Evolutionary conservation across 805 yeast species (phyloP), one percentile per base, ranked within the genome.

Genomic region (Tetrapisispora fleetii): DNA sequence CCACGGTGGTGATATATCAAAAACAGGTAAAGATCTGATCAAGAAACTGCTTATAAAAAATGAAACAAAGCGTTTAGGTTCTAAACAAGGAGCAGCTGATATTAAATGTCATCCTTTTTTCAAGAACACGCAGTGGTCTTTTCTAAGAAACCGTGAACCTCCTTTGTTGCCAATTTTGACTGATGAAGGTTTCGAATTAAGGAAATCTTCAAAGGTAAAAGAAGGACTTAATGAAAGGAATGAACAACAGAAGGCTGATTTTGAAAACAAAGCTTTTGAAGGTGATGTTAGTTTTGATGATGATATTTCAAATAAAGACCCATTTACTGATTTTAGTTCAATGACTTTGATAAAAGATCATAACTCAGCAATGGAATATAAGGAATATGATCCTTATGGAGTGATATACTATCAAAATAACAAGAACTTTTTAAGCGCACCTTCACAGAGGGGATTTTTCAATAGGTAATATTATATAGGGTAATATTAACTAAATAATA

Each of bases 101-200:
- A 80, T 93, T 47, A 93, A 93, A 63, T 79, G 78, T 48, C 99
- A 93, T 65, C 81, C 87, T 0, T 93, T 90, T 57, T 93, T 93
- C 75, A 91, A 89, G 63, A 83, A 73, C 56, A 81, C 87, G 1
- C 96, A 89, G 63, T 93, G 99, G 99, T 98, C 99, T 0, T 72
- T 93, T 52, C 70, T 93, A 50, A 76, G 98, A 57, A 85, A 93
- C 65, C 91, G 84, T 62, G 83, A 84, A 50, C 98, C 99, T 1
- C 99, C 99, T 17, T 83, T 93, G 81, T 82, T 93, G 18, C 99
- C 99, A 0, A 83, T 84, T 0, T 73, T 88, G 41, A 71, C 78
- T 3, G 72, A 73, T 47, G 64, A 70, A 52, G 79, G 73, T 19
- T 63, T 73, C 14, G 83, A 79, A 47, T 76, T 78, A 46, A 67